phyloP scores from a whole-genome alignment of 2,329 filamentous ascomycete genomes.

The Cyphellophora attinorum region DNA sequence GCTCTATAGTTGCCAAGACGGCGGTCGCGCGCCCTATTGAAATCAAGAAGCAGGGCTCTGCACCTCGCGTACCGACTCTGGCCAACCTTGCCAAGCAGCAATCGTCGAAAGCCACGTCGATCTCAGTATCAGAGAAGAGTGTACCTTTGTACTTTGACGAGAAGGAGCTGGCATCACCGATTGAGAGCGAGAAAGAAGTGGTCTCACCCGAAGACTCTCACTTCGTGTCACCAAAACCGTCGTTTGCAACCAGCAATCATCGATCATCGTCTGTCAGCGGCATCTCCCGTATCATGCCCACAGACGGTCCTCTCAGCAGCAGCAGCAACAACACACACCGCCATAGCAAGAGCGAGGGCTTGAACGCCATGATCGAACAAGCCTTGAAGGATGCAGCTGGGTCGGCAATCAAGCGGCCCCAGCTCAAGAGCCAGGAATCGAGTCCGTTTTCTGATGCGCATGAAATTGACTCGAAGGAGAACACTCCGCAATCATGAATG shows the following conservation, averaged over 20 bases:
- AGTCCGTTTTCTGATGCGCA: conserved; percentile 35
- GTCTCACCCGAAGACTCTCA: neutral
- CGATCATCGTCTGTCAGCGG: conserved; percentile 1
- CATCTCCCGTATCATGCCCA: conserved; percentile 1
- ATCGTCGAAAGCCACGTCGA: conserved; percentile 14
- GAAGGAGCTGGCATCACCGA: conserved; percentile 12
- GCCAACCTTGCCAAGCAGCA: conserved; percentile 21
- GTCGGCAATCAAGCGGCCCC: conserved; percentile 14
- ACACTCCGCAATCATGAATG: too few species aligned
- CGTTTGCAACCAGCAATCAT: neutral
- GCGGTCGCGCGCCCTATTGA: conserved; percentile 36
- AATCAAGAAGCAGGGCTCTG: conserved; percentile 26
- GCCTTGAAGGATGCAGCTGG: conserved; percentile 19
- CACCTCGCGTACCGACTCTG: conserved; percentile 22
- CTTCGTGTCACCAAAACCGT: neutral
- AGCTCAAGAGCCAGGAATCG: conserved; percentile 22
- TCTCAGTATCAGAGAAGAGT: conserved; percentile 8
- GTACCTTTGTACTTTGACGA: conserved; percentile 13
- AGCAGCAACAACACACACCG: conserved; percentile 6
- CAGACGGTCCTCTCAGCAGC: neutral
- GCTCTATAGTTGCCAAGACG: conserved; percentile 35
- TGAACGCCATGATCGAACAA: conserved; percentile 23
- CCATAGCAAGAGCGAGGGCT: conserved; percentile 20
- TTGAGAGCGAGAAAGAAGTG: neutral
- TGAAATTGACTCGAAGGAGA: conserved; percentile 24